Conservation (phyloP, 2,329 filamentous ascomycete genomes). For the Ascochyta pisi region DNA sequence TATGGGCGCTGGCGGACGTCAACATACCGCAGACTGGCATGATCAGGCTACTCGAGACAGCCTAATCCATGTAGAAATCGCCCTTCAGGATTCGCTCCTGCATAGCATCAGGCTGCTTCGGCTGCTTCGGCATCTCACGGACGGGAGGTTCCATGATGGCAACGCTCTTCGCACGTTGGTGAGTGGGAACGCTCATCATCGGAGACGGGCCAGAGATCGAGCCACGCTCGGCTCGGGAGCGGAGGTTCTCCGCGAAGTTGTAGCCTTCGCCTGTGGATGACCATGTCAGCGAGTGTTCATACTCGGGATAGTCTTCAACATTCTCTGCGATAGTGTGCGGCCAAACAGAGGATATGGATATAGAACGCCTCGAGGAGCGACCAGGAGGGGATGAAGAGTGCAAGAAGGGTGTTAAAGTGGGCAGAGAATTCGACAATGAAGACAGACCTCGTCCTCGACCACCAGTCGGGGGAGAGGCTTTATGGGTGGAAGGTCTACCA, state of each 20-base stretch:
- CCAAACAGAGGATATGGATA: slow-evolving; percentile 36
- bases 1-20: not conserved
- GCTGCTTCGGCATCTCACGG: slow-evolving; percentile 65
- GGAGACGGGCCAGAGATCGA: slow-evolving; percentile 59
- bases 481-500: slow-evolving; percentile 64
- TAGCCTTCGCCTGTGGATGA: slow-evolving; percentile 83
- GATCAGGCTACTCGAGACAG: not conserved
- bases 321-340: slow-evolving; percentile 41
- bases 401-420: slow-evolving; percentile 34
- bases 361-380: slow-evolving; percentile 28
- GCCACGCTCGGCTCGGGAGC: slow-evolving; percentile 82
- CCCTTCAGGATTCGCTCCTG: slow-evolving; percentile 97
- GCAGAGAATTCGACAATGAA: slow-evolving; percentile 51
- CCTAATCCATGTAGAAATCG: slow-evolving; percentile 95
- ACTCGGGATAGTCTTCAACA: slow-evolving; percentile 41
- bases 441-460: slow-evolving; percentile 65
- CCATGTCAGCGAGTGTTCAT: slow-evolving; percentile 68
- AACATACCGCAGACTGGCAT: slow-evolving; percentile 6
- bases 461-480: slow-evolving; percentile 59
- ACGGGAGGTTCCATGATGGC: slow-evolving; percentile 65
- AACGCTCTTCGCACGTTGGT: slow-evolving; percentile 75
- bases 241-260: slow-evolving; percentile 97
- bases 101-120: slow-evolving; percentile 77
- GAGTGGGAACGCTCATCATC: slow-evolving; percentile 38
- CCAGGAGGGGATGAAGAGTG: slow-evolving; percentile 31